These are phyloP conservation scores for Crithidia brevicula DNA, from an alignment of 208 protist species.

Conservation along the genomic window DNA sequence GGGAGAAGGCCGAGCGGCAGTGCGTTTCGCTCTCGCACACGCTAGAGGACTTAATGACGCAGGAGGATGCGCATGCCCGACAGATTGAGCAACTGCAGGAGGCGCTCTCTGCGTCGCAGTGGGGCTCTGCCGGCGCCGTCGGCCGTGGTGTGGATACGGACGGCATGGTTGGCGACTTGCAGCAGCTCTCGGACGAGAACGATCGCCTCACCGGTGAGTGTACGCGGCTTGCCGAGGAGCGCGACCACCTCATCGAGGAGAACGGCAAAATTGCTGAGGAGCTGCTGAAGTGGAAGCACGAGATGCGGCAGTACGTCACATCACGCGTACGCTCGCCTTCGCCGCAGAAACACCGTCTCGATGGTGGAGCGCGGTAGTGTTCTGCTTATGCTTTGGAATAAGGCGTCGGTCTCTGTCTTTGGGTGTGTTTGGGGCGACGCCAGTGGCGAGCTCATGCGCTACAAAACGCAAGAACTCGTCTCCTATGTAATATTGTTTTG, in stretches of 20 bases:
- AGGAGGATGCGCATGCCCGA: slow-evolving; percentile 43
- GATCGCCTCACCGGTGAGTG: slow-evolving; percentile 59
- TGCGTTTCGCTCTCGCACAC: slow-evolving; percentile 41
- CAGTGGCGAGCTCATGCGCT: no score
- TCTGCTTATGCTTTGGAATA: no score
- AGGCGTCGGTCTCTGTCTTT: no score
- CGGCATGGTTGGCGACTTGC: slow-evolving; percentile 31
- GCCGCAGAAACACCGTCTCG: slow-evolving; percentile 7
- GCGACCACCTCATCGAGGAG: slow-evolving; percentile 49
- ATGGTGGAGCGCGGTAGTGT: neutral
- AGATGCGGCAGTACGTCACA: slow-evolving; percentile 46
- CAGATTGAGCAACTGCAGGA: slow-evolving; percentile 36
- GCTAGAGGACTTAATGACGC: slow-evolving; percentile 48
- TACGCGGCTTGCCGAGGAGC: slow-evolving; percentile 45
- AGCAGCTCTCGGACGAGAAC: slow-evolving; percentile 52
- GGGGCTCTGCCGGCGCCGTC: slow-evolving; percentile 3
- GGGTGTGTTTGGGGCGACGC: no score
- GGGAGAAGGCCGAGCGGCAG: slow-evolving; percentile 38
- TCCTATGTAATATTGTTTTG: no score
- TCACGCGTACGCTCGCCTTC: slow-evolving; percentile 27
- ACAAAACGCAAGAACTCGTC: no score
- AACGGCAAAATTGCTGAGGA: slow-evolving; percentile 57
- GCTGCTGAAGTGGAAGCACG: slow-evolving; percentile 56
- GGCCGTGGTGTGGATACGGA: neutral
- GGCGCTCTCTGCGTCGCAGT: slow-evolving; percentile 18